Evolutionary conservation across 441 rosid genomes (phyloP).

Genomic region (Euphorbia celastroides): DNA sequence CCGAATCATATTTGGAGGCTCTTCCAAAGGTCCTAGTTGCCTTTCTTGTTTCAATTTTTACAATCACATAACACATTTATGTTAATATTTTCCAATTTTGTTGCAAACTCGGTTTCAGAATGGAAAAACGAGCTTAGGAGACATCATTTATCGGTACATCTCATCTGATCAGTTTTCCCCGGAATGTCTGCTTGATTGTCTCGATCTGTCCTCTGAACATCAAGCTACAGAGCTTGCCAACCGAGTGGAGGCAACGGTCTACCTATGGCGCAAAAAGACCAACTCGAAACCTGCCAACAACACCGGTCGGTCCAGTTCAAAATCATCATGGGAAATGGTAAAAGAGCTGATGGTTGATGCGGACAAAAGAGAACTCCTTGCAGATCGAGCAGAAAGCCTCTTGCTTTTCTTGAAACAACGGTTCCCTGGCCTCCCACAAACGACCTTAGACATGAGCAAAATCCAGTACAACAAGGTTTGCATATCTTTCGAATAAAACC

Average conservation of each 20-base stretch:
- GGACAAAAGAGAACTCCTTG: conserved; percentile 77
- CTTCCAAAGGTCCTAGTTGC: conserved; percentile 72
- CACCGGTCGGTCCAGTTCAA: conserved; percentile 39
- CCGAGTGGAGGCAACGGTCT: conserved; percentile 75
- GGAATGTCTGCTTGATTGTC: conserved; percentile 84
- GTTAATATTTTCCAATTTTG: no score
- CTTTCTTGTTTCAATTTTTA: not conserved
- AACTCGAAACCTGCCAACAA: conserved; percentile 44
- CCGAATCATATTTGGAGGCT: conserved; percentile 71
- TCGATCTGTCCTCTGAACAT: conserved; percentile 90
- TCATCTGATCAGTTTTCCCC: conserved; percentile 83
- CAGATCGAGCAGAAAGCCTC: conserved; percentile 83
- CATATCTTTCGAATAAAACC: not conserved
- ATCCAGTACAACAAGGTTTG: conserved; percentile 89
- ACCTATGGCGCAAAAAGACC: conserved; percentile 61
- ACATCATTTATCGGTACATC: conserved; percentile 70
- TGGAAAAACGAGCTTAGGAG: conserved; percentile 87
- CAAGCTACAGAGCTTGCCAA: conserved; percentile 93
- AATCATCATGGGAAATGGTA: conserved; percentile 92
- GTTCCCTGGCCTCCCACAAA: conserved; percentile 92
- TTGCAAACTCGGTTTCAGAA: conserved; percentile 48
- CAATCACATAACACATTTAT: no score
- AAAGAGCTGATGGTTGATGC: conserved; percentile 83
- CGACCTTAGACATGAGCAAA: conserved; percentile 93
- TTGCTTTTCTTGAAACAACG: conserved; percentile 79